Conservation (phyloP, 495 filamentous ascomycete genomes). For the Penicillium ucsense region DNA sequence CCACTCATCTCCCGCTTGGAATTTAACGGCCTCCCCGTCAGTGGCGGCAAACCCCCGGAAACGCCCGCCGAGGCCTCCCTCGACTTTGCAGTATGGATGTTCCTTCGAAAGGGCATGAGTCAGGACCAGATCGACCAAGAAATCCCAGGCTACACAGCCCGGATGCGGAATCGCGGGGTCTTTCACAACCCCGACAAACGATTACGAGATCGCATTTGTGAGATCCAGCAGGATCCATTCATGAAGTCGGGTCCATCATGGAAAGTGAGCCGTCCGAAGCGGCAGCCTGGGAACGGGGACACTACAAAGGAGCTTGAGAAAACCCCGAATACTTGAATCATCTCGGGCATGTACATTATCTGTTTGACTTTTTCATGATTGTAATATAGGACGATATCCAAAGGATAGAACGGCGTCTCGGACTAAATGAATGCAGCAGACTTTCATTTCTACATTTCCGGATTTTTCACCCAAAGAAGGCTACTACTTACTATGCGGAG, state of each 20-base stretch:
- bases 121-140: constrained; percentile 28
- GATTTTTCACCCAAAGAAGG: too few species aligned
- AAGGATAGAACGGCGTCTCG: not conserved
- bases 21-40: not conserved
- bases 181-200: not conserved
- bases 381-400: constrained; percentile 1
- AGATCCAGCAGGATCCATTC: constrained; percentile 4
- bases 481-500: too few species aligned
- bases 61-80: constrained; percentile 16
- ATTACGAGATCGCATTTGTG: constrained; percentile 1
- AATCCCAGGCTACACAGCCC: constrained; percentile 19
- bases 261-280: not conserved
- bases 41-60: constrained; percentile 4
- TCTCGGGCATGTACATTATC: not conserved
- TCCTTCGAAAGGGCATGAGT: constrained; percentile 20
- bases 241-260: constrained; percentile 2
- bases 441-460: too few species aligned
- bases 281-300: not conserved
- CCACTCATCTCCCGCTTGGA: not conserved
- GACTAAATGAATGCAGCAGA: too few species aligned
- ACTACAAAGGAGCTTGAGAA: not conserved
- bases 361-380: not conserved
- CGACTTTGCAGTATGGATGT: constrained; percentile 28
- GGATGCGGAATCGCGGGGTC: constrained; percentile 8
- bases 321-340: not conserved